Percentiles rank a stretch among this genome's conserved stretches.
These are phyloP conservation scores for Ampelocalamus luodianensis DNA, from an alignment of 176 grass and related monocot genomes.

Conservation along the genomic window DNA sequence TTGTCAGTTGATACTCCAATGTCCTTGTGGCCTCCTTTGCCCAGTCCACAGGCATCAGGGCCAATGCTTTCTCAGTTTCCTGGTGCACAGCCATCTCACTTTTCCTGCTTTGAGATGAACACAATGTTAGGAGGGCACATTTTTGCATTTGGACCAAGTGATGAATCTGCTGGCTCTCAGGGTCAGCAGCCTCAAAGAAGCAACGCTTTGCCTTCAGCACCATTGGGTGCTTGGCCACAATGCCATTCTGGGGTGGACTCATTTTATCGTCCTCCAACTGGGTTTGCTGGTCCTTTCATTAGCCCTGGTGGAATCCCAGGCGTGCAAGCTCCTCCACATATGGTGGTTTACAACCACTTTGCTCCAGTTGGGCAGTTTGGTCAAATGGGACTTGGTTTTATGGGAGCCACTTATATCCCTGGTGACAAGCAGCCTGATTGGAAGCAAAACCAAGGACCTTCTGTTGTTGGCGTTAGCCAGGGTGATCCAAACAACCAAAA, in stretches of 20 bases:
- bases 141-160: slow-evolving; percentile 79
- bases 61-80: slow-evolving; percentile 84
- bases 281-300: slow-evolving; percentile 84
- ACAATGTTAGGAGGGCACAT: slow-evolving; percentile 68
- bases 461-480: slow-evolving; percentile 58
- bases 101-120: slow-evolving; percentile 94
- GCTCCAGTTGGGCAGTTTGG: slow-evolving; percentile 85
- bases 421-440: slow-evolving; percentile 89
- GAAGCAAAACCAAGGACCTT: slow-evolving; percentile 74
- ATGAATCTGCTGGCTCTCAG: slow-evolving; percentile 74
- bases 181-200: slow-evolving; percentile 78
- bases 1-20: slow-evolving; percentile 92
- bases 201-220: slow-evolving; percentile 58
- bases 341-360: slow-evolving; percentile 98
- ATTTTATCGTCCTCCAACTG: slow-evolving; percentile 81
- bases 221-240: slow-evolving; percentile 75
- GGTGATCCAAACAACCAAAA: slow-evolving; percentile 71
- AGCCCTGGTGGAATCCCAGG: slow-evolving; percentile 85
- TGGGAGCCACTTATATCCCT: slow-evolving; percentile 87
- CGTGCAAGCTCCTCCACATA: slow-evolving; percentile 86
- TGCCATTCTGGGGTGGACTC: slow-evolving; percentile 78
- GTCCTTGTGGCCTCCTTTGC: slow-evolving; percentile 76
- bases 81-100: slow-evolving; percentile 75
- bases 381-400: slow-evolving; percentile 94
- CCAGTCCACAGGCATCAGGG: slow-evolving; percentile 75